Base-by-base conservation (phyloP, 129 eudicot species). In the Tagetes patula region DNA sequence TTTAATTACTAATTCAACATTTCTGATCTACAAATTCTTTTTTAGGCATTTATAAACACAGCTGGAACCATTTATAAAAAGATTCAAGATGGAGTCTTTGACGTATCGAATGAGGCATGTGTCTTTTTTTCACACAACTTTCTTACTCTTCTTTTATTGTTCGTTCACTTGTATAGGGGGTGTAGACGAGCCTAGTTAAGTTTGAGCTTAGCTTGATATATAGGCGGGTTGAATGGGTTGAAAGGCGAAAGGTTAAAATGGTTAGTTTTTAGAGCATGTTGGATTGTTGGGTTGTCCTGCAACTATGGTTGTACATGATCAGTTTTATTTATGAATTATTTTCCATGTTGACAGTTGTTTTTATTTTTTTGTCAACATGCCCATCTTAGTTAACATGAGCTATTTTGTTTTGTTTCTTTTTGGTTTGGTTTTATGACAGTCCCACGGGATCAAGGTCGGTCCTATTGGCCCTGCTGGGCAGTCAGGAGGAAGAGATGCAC, bases 41-140 rank as follows among this genome's bases (percentile, higher is more conserved):
- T 74, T 73, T 82, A 93, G 98, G 98, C 98, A 47, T 93, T 93
- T 65, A 87, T 86, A 68, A 87, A 82, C 75, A 89, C 96, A 12
- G 96, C 98, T 54, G 83, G 88, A 38, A 85, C 88, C 54, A 93
- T 89, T 45, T 86, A 89, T 66, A 87, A 93, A 85, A 93, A 89
- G 84, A 89, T 93, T 67, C 96, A 93, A 67, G 98, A 93, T 60
- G 98, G 98, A 65, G 91, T 82, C 36, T 87, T 93, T 75, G 98
- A 93, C 58, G 88, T 89, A 75, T 89, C 98, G 53, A 93, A 89
- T 50, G 98, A 93, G 98, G 98, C 74, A 74, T 8, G 80, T 72
- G 30, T 52, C 3, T 43, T 14, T 55, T 50, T 37, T 12, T 8
- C 38, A 36, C 13, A 7, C 12, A 52, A 5, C 37, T 12, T 41